phyloP scores from a whole-genome alignment of 1,139 yeast genomes.

The Diutina mesorugosa region DNA sequence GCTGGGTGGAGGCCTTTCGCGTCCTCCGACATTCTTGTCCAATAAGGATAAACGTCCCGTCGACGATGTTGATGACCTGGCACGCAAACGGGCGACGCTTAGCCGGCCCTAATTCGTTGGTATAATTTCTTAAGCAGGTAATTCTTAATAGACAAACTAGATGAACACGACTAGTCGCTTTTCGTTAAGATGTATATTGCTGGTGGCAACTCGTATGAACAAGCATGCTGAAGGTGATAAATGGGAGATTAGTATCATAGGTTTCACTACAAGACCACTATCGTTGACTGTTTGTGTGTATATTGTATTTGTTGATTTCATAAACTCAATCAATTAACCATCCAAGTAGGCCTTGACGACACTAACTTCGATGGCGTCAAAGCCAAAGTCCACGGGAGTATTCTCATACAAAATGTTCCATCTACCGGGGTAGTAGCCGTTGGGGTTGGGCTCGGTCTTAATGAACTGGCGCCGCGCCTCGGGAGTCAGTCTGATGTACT shows the following conservation, averaged over 20 bases:
- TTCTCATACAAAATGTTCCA: constrained; percentile 34
- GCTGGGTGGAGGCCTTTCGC: not conserved
- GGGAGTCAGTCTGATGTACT: constrained; percentile 26
- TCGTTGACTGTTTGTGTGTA: too few relatives aligned
- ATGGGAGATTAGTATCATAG: too few relatives aligned
- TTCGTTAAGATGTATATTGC: too few relatives aligned
- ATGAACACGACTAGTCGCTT: too few relatives aligned
- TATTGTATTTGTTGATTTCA: not conserved
- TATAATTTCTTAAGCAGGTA: too few relatives aligned
- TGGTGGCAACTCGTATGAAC: too few relatives aligned
- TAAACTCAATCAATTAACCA: not conserved
- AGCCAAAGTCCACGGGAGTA: constrained; percentile 8
- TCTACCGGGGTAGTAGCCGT: constrained; percentile 23
- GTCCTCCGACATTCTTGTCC: not conserved
- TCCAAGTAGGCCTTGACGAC: not conserved
- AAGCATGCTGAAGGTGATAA: too few relatives aligned
- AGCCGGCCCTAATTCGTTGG: not conserved
- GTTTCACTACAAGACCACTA: too few relatives aligned
- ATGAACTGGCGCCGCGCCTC: constrained; percentile 20
- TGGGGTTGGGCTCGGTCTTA: constrained; percentile 11
- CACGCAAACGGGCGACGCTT: not conserved
- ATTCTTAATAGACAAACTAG: not conserved
- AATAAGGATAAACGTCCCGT: not conserved
- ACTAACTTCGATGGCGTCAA: not conserved
- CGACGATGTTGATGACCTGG: not conserved